phyloP scores from a whole-genome alignment of 2,329 filamentous ascomycete species.

The Botryotinia narcissicola region DNA sequence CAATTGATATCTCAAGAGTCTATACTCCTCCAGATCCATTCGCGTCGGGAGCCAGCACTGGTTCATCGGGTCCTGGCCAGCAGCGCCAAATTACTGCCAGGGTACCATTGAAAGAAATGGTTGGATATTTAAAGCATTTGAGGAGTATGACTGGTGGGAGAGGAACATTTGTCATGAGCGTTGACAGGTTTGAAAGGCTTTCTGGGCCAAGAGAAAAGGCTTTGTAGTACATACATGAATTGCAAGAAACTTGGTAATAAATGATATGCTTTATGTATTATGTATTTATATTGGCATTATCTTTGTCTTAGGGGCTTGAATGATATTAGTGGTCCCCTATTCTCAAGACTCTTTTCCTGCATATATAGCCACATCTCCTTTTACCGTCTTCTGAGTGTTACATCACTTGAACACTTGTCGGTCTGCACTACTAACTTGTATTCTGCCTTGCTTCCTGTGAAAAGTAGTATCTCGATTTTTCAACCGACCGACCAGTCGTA shows the following conservation, averaged over 20 bases:
- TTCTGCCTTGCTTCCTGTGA: neutral
- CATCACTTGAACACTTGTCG: neutral
- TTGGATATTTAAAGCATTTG: conserved; percentile 87
- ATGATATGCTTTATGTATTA: neutral
- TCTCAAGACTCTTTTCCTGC: neutral
- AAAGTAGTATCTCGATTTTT: neutral
- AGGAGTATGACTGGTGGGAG: conserved; percentile 85
- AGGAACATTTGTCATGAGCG: conserved; percentile 72
- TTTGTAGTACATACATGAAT: conserved; percentile 23
- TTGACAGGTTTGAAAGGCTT: conserved; percentile 70
- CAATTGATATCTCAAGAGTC: conserved; percentile 69
- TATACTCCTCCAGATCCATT: conserved; percentile 91
- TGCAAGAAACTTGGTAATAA: neutral
- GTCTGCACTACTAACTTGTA: neutral
- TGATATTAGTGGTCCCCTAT: neutral
- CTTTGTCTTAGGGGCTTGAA: neutral
- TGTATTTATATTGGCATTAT: neutral
- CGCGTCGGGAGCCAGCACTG: conserved; percentile 47
- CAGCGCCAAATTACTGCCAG: conserved; percentile 73
- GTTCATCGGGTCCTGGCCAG: conserved; percentile 48
- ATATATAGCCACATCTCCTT: neutral
- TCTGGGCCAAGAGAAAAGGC: conserved; percentile 51
- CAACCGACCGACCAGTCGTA: neutral
- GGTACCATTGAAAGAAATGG: conserved; percentile 94
- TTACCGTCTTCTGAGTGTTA: neutral